Percentiles rank a stretch among this genome's conserved stretches.
Evolutionary conservation across 2,329 filamentous ascomycete species (phyloP).

Genomic region (Colletotrichum noveboracense): DNA sequence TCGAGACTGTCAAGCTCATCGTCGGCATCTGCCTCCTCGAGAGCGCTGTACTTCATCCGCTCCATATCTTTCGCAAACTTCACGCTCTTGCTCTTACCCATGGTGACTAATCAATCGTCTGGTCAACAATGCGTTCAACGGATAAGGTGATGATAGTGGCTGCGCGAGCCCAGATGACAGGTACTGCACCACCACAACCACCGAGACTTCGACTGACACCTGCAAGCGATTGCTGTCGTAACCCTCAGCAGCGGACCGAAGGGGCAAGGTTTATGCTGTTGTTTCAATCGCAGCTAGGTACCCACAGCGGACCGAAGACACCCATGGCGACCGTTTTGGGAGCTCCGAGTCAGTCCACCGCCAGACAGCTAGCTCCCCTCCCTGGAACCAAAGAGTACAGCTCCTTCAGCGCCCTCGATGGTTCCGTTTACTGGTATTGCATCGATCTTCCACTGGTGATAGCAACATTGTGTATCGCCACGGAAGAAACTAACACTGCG

Average conservation of each 20-base stretch:
- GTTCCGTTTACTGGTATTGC: background rate
- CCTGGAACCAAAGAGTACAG: background rate
- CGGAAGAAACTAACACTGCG: background rate
- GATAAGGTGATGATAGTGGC: background rate
- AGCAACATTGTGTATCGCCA: background rate
- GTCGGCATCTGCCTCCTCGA: background rate
- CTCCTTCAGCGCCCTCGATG: background rate
- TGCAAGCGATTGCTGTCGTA: background rate
- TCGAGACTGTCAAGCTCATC: background rate
- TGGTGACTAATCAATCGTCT: background rate
- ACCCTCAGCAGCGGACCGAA: background rate
- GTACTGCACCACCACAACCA: background rate
- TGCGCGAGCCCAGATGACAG: background rate
- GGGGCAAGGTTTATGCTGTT: background rate
- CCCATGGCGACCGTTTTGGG: background rate
- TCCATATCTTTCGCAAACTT: background rate
- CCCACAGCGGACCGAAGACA: background rate
- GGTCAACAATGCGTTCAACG: background rate
- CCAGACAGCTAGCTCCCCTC: background rate
- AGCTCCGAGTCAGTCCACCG: background rate
- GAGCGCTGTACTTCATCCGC: background rate
- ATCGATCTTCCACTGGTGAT: background rate
- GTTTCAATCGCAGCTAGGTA: background rate
- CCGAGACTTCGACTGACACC: background rate
- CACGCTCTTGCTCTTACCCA: conserved; percentile 1